These are phyloP conservation scores for Geotrichum bryndzae DNA, from an alignment of 1,139 yeast genomes.

Conservation along the genomic window DNA sequence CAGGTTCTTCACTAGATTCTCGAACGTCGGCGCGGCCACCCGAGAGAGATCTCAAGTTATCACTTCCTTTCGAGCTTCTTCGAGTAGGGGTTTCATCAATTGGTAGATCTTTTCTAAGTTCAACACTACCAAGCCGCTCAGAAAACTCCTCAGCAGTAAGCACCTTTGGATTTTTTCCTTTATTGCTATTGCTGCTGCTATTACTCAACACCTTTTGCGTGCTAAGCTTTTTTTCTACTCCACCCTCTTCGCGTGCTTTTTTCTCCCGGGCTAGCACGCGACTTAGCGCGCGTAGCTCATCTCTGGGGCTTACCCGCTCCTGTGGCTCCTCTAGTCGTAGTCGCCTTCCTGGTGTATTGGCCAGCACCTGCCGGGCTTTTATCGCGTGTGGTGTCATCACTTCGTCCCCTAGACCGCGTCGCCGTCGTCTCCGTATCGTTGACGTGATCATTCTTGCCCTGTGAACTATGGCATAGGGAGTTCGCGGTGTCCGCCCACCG, in stretches of 20 bases:
- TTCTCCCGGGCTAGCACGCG: constrained; percentile 11
- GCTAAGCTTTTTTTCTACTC: not conserved
- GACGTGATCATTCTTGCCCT: constrained; percentile 14
- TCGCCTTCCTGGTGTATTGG: constrained; percentile 7
- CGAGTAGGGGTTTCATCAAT: not conserved
- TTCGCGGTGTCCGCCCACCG: constrained; percentile 12
- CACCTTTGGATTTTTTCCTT: not conserved
- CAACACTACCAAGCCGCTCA: not conserved
- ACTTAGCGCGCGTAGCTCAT: constrained; percentile 11
- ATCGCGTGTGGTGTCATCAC: constrained; percentile 12
- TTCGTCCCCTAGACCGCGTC: constrained; percentile 6
- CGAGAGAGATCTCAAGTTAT: not conserved
- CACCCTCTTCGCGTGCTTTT: constrained; percentile 1
- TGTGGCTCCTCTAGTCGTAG: not conserved
- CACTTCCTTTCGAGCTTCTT: not conserved
- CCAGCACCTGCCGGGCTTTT: constrained; percentile 10
- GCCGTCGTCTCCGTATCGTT: constrained; percentile 12
- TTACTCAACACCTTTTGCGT: not conserved
- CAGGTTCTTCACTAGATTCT: not conserved
- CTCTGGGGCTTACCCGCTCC: constrained; percentile 10
- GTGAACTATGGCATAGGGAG: constrained; percentile 16
- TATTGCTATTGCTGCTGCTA: not conserved
- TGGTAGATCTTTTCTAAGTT: not conserved
- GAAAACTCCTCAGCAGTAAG: not conserved
- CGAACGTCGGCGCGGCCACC: not conserved